A percentile compares a stretch with the other conserved stretches of the same genome.
Conservation (phyloP, 805 yeast genomes). For the Sporopachydermia quercuum region DNA sequence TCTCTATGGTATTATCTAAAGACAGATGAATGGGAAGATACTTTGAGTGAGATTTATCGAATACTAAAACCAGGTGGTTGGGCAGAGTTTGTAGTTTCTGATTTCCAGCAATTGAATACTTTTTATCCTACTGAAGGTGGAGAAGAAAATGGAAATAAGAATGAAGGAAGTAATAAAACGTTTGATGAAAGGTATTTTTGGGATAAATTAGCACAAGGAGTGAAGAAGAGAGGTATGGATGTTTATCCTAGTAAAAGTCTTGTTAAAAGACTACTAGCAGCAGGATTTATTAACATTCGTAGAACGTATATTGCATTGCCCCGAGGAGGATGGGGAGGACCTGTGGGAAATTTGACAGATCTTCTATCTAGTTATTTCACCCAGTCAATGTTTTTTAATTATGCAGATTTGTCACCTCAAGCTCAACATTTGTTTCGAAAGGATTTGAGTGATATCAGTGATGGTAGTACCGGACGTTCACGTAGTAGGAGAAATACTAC, state of each 20-base stretch:
- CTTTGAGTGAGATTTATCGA: constrained; percentile 13
- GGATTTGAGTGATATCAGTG: background rate
- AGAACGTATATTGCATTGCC: constrained; percentile 15
- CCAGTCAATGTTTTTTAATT: constrained; percentile 16
- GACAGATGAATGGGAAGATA: constrained; percentile 13
- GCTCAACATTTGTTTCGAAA: background rate
- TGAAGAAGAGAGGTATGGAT: constrained; percentile 9
- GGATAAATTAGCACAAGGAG: constrained; percentile 8
- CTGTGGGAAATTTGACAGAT: constrained; percentile 16
- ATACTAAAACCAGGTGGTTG: constrained; percentile 19
- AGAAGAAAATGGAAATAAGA: background rate
- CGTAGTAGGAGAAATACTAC: too few species aligned
- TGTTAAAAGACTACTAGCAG: constrained; percentile 8
- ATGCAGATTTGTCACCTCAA: constrained; percentile 16
- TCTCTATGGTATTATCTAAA: constrained; percentile 17
- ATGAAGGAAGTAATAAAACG: constrained; percentile 4
- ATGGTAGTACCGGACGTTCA: background rate
- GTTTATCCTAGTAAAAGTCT: constrained; percentile 7
- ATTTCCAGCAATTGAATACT: constrained; percentile 11
- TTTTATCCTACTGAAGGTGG: background rate
- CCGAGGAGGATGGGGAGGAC: constrained; percentile 17
- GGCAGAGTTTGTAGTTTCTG: constrained; percentile 14
- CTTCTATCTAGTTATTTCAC: constrained; percentile 14
- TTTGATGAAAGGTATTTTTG: constrained; percentile 6
- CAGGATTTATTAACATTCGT: constrained; percentile 15